Evolutionary conservation across 2,329 filamentous ascomycete genomes (phyloP).

Genomic region (Ceratocystis colombiana): DNA sequence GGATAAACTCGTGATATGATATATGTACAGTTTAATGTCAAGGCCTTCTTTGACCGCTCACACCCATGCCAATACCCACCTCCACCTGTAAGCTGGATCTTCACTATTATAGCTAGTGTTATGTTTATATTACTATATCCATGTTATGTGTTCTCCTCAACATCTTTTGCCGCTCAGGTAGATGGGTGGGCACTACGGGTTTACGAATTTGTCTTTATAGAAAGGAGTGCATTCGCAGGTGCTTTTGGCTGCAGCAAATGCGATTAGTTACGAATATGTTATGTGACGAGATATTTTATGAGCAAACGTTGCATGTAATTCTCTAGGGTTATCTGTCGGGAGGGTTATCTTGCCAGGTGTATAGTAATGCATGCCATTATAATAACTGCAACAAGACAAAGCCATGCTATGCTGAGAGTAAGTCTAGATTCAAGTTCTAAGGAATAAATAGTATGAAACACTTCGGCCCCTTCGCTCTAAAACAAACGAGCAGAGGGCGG

Average conservation of each 20-base stretch:
- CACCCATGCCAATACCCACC: not conserved
- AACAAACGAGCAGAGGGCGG: too few species aligned
- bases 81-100: slow-evolving; percentile 5
- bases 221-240: not conserved
- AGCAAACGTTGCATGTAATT: not conserved
- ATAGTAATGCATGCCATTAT: not conserved
- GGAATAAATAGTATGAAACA: too few species aligned
- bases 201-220: not conserved
- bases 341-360: not conserved
- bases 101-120: not conserved
- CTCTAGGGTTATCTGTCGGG: too few species aligned
- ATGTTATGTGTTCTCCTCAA: not conserved
- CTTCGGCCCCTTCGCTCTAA: too few species aligned
- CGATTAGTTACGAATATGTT: not conserved
- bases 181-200: not conserved
- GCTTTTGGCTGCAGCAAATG: not conserved
- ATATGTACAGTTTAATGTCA: not conserved
- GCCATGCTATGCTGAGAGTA: too few species aligned
- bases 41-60: not conserved
- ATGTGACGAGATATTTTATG: slow-evolving; percentile 2
- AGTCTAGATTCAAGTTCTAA: too few species aligned
- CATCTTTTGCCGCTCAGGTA: not conserved
- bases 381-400: too few species aligned
- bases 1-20: not conserved
- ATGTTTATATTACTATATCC: not conserved